Evolutionary conservation across 2,329 filamentous ascomycete species (phyloP), one percentile per base, ranked within the genome.

Genomic region (Epichloe gansuensis): DNA sequence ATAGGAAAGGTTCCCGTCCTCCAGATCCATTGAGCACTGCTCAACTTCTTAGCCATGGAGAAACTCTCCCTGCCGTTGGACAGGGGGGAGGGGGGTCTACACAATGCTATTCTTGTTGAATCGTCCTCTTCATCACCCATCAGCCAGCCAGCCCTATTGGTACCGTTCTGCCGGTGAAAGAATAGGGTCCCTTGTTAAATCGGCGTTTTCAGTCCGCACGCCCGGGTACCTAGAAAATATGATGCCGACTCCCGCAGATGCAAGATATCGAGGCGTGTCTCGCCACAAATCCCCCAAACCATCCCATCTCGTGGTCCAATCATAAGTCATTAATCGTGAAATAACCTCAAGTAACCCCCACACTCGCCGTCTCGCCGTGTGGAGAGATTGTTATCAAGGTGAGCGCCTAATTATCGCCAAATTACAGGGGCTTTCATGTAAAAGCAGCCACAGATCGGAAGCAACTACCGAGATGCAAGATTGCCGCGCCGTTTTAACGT

Each of bases 311-410:
- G 17, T 59, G 12, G 59, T 69, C 75, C 76, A 79, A 78, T 79
- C 75, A 78, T 74, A 69, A 70, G 60, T 72, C 74, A 66, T 75
- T 68, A 69, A 63, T 70, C 69, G 66, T 74, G 66, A 70, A 71
- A 71, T 64, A 67, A 59, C 63, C 64, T 61, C 65, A 64, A 54
- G 54, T 54, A 56, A 55, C 56, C 59, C 60, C 58, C 56, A 54
- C 56, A 58, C 53, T 56, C 61, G 51, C 50, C 57, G 55, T 56
- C 57, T 52, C 57, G 57, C 59, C 58, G 58, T 58, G 53, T 61
- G 56, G 51, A 55, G 61, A 61, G 59, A 54, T 55, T 59, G 55
- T 47, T 15, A 8, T 25, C 54, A 56, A 57, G 54, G 56, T 53
- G 55, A 57, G 49, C 58, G 60, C 57, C 55, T 59, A 58, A 56